Evolutionary conservation across 1,284 basidiomycete species (phyloP), one percentile per base, ranked within the genome.

Genomic region (Melampsora larici-populina): DNA sequence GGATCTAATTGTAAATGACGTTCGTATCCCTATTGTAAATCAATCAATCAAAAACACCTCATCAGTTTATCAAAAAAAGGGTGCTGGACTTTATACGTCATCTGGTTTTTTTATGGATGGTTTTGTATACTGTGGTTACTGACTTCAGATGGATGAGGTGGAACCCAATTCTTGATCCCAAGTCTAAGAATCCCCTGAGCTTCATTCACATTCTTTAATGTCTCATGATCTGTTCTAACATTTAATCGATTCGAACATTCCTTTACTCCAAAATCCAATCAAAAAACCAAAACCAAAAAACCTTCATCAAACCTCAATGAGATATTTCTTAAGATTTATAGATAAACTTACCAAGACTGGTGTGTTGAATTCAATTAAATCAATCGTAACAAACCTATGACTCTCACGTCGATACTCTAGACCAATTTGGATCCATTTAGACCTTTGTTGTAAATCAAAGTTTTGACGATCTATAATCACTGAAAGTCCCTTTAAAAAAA

Each of bases 401-500:
- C 1, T 15, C 11, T 40, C 7, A 0, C 8, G 3, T 40, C 36
- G 18, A 29, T 55, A 71, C 21, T 62, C 70, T 31, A 18, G 0
- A 9, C 18, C 70, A 24, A 71, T 46, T 29, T 58, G 5, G 4
- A 71, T 62, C 70, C 70, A 71, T 18, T 55, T 58, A 5, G 0
- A 13, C 24, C 70, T 62, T 43, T 71, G 70, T 40, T 58, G 21
- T 2, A 8, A 18, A 29, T 71, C 58, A 26, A 71, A 71, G 24
- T 71, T 71, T 24, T 71, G 70, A 0, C 70, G 70, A 63, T 71
- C 70, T 21, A 71, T 71, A 40, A 71, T 63, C 51, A 71, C 62
- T 31, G 70, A 71, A 60, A 60, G 58, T 40, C 70, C 70, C 70
- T 71, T 18, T 62, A 46, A 9, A 26, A 24, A n/a, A n/a, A n/a